Conservation (phyloP, 352 stramenopile species). For the Saprolegnia diclina region DNA sequence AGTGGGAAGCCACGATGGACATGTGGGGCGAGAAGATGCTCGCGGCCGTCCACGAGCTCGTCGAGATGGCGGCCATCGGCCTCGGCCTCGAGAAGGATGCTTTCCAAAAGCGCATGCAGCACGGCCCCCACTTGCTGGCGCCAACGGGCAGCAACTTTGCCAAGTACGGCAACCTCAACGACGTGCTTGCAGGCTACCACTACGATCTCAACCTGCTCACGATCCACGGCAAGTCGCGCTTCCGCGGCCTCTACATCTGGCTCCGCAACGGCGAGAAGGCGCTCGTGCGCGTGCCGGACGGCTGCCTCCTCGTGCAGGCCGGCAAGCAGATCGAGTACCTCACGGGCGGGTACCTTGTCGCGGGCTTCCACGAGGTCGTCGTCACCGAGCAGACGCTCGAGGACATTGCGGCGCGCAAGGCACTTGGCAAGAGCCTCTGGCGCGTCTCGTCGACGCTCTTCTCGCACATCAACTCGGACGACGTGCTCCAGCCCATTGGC, state of each 20-base stretch:
- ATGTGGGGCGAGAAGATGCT: slow-evolving; percentile 90
- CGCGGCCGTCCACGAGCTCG: slow-evolving; percentile 64
- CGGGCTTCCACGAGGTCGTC: slow-evolving; percentile 91
- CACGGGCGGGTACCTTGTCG: slow-evolving; percentile 86
- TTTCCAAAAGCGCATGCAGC: slow-evolving; percentile 71
- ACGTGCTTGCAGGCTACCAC: slow-evolving; percentile 89
- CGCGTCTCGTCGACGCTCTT: slow-evolving; percentile 90
- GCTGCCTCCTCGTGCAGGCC: slow-evolving; percentile 83
- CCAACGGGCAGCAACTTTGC: slow-evolving; percentile 87
- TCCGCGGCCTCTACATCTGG: slow-evolving; percentile 89
- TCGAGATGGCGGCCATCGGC: slow-evolving; percentile 83
- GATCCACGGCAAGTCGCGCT: slow-evolving; percentile 90
- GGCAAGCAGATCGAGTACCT: slow-evolving; percentile 92
- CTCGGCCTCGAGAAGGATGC: slow-evolving; percentile 77
- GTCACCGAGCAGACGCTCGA: slow-evolving; percentile 69
- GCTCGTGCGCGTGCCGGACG: slow-evolving; percentile 83
- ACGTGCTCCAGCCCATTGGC: slow-evolving; percentile 72
- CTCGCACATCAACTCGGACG: slow-evolving; percentile 86
- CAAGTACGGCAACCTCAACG: slow-evolving; percentile 69
- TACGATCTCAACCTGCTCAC: slow-evolving; percentile 93
- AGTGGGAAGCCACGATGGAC: slow-evolving; percentile 88
- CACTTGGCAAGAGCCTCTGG: slow-evolving; percentile 75
- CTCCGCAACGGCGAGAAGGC: slow-evolving; percentile 80
- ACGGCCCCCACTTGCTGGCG: slow-evolving; percentile 85
- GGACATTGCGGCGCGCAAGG: slow-evolving; percentile 64